Evolutionary conservation across 2,329 filamentous ascomycete species (phyloP).

Genomic region (Grosmannia huntii): DNA sequence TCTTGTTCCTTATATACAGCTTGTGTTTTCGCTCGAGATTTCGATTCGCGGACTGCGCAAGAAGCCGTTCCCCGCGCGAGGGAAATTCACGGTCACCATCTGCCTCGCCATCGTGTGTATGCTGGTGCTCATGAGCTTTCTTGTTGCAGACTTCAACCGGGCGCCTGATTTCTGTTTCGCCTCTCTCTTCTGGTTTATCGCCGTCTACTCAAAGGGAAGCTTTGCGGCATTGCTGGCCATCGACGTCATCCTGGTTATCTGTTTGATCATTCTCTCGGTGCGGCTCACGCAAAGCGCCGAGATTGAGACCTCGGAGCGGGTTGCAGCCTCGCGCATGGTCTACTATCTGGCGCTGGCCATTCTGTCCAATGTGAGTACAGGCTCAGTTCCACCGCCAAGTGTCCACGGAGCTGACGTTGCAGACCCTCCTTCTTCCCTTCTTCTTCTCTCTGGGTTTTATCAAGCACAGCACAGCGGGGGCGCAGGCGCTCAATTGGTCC

Average conservation of each 20-base stretch:
- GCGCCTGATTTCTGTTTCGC: constrained; percentile 52
- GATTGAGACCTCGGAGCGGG: constrained; percentile 46
- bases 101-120: constrained; percentile 40
- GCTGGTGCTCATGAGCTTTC: constrained; percentile 41
- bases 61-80: constrained; percentile 43
- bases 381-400: neutral
- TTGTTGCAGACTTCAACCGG: constrained; percentile 41
- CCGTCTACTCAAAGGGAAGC: constrained; percentile 43
- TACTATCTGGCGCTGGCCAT: constrained; percentile 50
- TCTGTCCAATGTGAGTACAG: constrained; percentile 39
- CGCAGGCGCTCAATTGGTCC: constrained; percentile 34
- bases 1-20: constrained; percentile 50
- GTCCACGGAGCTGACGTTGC: neutral
- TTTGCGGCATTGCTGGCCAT: constrained; percentile 41
- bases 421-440: constrained; percentile 50
- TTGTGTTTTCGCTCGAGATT: constrained; percentile 53
- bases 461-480: constrained; percentile 17
- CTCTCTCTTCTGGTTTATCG: constrained; percentile 54
- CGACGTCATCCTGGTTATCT: constrained; percentile 34
- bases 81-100: constrained; percentile 46
- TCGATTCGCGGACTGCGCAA: constrained; percentile 40
- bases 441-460: constrained; percentile 44
- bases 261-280: constrained; percentile 40
- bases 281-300: constrained; percentile 40
- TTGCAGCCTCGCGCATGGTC: constrained; percentile 55